phyloP scores from a whole-genome alignment of 345 rosid genomes.

The Salix koriyanagi region DNA sequence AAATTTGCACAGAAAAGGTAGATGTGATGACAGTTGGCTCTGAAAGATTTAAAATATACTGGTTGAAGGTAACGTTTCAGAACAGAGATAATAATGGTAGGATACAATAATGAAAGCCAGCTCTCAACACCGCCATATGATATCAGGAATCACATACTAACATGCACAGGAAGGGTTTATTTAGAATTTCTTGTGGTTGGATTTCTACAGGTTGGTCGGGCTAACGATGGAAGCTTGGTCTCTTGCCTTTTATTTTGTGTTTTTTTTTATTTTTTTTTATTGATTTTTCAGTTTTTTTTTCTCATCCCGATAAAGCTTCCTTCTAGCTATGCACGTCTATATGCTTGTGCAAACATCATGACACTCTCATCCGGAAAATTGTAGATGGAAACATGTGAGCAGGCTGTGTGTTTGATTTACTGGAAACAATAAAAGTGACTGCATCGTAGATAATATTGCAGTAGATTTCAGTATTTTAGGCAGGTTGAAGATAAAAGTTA shows the following conservation, averaged over 20 bases:
- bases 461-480: too few relatives aligned
- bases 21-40: background rate
- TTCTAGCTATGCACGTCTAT: too few relatives aligned
- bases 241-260: background rate
- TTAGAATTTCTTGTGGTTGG: background rate
- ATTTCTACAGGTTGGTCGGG: constrained; percentile 10
- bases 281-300: too few relatives aligned
- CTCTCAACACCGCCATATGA: background rate
- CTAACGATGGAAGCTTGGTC: constrained; percentile 18
- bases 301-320: too few relatives aligned
- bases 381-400: too few relatives aligned
- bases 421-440: too few relatives aligned
- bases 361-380: too few relatives aligned
- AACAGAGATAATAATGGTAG: background rate
- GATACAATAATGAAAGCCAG: background rate
- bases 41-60: background rate
- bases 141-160: background rate
- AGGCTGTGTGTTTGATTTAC: too few relatives aligned
- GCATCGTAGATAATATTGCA: too few relatives aligned
- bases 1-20: background rate
- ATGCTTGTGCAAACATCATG: too few relatives aligned
- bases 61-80: background rate
- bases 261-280: too few relatives aligned
- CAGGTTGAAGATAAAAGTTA: too few relatives aligned
- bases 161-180: background rate